Evolutionary conservation across 345 rosid genomes (phyloP), one percentile per base, ranked within the genome.

Genomic region (Linum lewisii): DNA sequence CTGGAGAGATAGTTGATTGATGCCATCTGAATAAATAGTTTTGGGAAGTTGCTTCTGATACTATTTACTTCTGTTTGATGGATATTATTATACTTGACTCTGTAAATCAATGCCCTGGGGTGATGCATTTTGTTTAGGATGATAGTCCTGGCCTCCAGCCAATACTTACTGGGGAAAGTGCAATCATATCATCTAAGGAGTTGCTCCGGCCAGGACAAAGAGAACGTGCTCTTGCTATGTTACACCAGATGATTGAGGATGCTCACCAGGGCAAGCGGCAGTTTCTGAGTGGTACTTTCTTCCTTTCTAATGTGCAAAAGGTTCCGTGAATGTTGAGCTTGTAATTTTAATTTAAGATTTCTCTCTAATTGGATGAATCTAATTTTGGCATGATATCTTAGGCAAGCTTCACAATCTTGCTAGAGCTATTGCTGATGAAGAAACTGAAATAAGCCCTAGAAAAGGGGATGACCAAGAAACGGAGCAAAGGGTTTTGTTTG

Each of bases 361-460:
- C 21, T 61, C 58, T 62, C 49, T 24, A 37, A 21, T 29, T 59
- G 59, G 57, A 62, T 53, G 79, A 58, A 75, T 59, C 59, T 61
- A 44, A 24, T 72, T 59, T 45, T 64, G 61, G 51, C 64, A 44
- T 72, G 54, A 21, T 71, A 73, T 56, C 38, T 66, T 66, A 92
- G 98, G 98, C 54, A 92, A 92, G 78, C 95, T 92, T 69, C 96
- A 92, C 75, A 92, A 92, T 77, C 80, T 92, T 58, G 88, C 98
- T 8, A 86, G 95, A 81, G 98, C 97, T 64, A 81, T 92, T 68
- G 77, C 87, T 68, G 98, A 88, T 68, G 95, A 86, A 83, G 95
- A 88, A 71, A 68, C 83, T 56, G 96, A 88, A 66, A 75, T 65
- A 15, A 74, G 69, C 66, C 58, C 69, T 63, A 58, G 67, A 54